A percentile compares a stretch with the other conserved stretches of the same genome.
phyloP scores from a whole-genome alignment of 139 green algal species.

The Deuterostichococcus epilithicus region DNA sequence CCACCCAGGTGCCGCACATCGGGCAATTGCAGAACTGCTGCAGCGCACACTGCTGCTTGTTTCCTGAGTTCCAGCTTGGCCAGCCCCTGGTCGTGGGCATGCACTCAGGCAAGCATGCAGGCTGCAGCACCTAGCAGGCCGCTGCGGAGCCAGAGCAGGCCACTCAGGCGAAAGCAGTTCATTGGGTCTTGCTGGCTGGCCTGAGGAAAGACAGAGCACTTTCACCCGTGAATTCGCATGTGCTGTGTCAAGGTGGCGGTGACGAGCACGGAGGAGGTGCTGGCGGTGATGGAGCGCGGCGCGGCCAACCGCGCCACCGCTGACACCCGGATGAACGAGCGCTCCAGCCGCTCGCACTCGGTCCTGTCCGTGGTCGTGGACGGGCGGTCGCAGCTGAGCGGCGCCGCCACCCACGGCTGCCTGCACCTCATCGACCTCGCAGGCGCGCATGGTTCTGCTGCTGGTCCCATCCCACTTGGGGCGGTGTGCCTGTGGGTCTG shows the following conservation, averaged over 20 bases:
- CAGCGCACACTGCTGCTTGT: too few species aligned
- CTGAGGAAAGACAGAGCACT: too few species aligned
- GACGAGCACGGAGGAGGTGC: constrained; percentile 58
- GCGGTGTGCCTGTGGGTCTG: too few species aligned
- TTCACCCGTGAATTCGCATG: background rate
- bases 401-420: constrained; percentile 33
- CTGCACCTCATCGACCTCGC: constrained; percentile 75
- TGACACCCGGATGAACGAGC: constrained; percentile 89
- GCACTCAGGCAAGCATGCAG: background rate
- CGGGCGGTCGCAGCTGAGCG: constrained; percentile 57
- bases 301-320: constrained; percentile 54
- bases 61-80: too few species aligned
- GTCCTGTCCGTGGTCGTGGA: constrained; percentile 86
- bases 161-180: too few species aligned
- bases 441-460: constrained; percentile 2
- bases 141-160: too few species aligned
- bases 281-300: constrained; percentile 72
- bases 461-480: too few species aligned
- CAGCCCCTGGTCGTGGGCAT: too few species aligned
- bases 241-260: constrained; percentile 47
- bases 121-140: too few species aligned
- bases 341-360: constrained; percentile 76
- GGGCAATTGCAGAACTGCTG: too few species aligned
- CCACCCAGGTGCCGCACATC: constrained; percentile 66
- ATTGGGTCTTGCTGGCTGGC: too few species aligned